Conservation (phyloP, 192 early-diverging fungal genomes). For the Pecoramyces ruminantium region DNA sequence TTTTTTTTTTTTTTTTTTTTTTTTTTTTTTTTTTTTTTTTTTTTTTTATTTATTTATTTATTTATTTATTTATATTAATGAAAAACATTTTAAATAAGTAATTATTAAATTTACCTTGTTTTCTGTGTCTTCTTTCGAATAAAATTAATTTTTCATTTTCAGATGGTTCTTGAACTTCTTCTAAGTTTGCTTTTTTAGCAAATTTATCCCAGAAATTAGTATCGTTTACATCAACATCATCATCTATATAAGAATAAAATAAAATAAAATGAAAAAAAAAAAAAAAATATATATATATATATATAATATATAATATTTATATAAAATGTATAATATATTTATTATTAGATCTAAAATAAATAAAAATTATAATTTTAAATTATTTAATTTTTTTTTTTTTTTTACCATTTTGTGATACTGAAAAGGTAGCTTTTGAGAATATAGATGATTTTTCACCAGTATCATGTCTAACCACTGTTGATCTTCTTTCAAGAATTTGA, state of each 20-base stretch:
- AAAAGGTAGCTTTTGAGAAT: conserved; percentile 75
- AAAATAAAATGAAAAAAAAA: too few species aligned
- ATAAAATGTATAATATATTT: conserved; percentile 4
- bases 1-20: conserved; percentile 20
- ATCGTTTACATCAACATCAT: conserved; percentile 60
- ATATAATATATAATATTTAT: conserved; percentile 10
- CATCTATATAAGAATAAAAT: too few species aligned
- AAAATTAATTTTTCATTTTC: conserved; percentile 42
- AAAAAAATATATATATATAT: too few species aligned
- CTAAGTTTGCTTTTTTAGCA: conserved; percentile 54
- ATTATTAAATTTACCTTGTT: conserved; percentile 18
- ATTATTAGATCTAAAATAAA: too few species aligned
- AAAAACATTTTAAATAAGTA: too few species aligned
- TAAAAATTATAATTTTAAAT: neutral
- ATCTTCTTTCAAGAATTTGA: conserved; percentile 57
- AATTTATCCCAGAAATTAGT: conserved; percentile 84
- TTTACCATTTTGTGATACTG: conserved; percentile 12
- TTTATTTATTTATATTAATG: too few species aligned
- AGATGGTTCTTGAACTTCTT: conserved; percentile 29
- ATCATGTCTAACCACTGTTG: conserved; percentile 62
- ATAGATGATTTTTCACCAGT: conserved; percentile 45
- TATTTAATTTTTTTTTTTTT: neutral
- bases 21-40: conserved; percentile 1
- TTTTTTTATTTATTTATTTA: neutral
- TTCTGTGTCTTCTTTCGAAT: conserved; percentile 43